A percentile compares a stretch with the other conserved stretches of the same genome.
Conservation (phyloP, 139 green algal species). For the Haematococcus lacustris region DNA sequence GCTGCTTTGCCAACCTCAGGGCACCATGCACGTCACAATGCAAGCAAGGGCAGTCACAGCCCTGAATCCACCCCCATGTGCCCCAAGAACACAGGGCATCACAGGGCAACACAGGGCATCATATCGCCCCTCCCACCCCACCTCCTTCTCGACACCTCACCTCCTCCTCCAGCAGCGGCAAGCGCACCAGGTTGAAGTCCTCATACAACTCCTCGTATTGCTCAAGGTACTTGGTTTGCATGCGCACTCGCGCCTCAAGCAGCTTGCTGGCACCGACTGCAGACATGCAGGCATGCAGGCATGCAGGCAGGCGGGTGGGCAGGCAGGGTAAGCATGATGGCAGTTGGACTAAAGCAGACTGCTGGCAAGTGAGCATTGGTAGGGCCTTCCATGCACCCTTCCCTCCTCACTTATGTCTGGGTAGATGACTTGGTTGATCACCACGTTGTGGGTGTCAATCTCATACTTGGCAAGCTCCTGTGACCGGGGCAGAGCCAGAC, state of each 20-base stretch:
- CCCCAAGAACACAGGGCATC: too few species aligned
- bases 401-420: conserved; percentile 45
- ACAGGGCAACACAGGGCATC: too few species aligned
- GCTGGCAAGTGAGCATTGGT: not conserved
- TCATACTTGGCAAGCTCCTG: conserved; percentile 93
- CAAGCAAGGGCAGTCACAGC: not conserved
- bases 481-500: too few species aligned
- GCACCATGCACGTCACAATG: not conserved
- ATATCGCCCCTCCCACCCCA: too few species aligned
- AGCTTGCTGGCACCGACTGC: conserved; percentile 43
- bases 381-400: not conserved
- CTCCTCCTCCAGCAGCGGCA: conserved; percentile 89
- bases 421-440: conserved; percentile 96
- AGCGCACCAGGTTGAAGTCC: conserved; percentile 81
- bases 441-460: conserved; percentile 91
- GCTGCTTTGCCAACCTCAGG: not conserved
- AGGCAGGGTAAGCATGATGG: too few species aligned
- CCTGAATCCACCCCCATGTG: too few species aligned
- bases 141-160: too few species aligned
- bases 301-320: too few species aligned
- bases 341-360: too few species aligned
- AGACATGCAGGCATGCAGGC: not conserved
- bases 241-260: conserved; percentile 77
- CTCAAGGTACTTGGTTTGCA: conserved; percentile 92
- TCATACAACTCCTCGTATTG: conserved; percentile 95